Evolutionary conservation across 2,329 filamentous ascomycete genomes (phyloP), one percentile per base, ranked within the genome.

Genomic region (Dendryphion nanum): DNA sequence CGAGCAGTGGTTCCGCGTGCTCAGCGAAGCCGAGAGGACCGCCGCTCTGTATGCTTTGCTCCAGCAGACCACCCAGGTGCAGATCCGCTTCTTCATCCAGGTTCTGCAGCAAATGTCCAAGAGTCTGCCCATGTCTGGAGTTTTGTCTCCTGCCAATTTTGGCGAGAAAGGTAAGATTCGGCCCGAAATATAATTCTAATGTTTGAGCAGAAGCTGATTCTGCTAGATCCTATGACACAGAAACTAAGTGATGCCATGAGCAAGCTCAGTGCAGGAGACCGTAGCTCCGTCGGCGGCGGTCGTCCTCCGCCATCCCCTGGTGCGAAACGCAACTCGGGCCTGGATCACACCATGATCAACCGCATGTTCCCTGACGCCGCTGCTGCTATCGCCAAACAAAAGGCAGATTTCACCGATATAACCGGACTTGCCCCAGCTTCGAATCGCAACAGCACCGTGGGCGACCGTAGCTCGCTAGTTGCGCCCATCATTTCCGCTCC

Each of bases 341-440:
- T 98, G 40, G 91, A 97, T 63, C 78, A 88, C 4, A 89, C 85
- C 20, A 94, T 89, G 17, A 96, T 98, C 69, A 95, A 95, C 68
- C 89, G 89, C 57, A 97, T 98, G 93, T 98, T 98, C 66, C 93
- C 93, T 5, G 93, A 98, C 72, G 93, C 93, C 30, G 93, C 93
- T 12, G 91, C 91, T 29, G 93, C 93, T n/a, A 97, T 98, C 65
- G 91, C 91, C 18, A 95, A 93, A 44, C 91, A 98, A 68, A 96
- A 96, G 73, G 91, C 90, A 41, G 94, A 96, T 65, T 97, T 94
- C 62, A 94, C 90, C 14, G 90, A 96, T 66, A 87, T 95, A 64
- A 95, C 90, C 4, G 93, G 91, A 42, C 89, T 90, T 48, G 83
- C 85, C 16, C 89, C 90, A 3, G 81, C 87, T 1, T 96, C 93